phyloP scores from a whole-genome alignment of 2,329 filamentous ascomycete species.

The Podosphaera leucotricha region DNA sequence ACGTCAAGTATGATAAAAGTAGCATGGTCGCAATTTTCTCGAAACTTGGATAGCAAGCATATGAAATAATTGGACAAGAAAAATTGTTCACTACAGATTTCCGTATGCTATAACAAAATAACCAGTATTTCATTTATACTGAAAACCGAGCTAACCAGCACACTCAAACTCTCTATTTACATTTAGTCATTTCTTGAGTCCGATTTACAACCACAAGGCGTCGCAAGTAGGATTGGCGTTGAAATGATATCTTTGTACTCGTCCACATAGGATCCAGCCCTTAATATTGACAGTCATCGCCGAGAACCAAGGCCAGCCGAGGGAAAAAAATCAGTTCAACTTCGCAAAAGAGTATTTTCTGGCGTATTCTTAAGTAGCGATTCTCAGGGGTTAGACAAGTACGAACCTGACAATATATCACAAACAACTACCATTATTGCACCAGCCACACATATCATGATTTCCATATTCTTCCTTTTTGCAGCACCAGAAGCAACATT shows the following conservation, averaged over 20 bases:
- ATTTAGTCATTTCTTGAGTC: not conserved
- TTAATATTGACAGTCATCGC: not conserved
- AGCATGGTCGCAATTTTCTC: conserved; percentile 41
- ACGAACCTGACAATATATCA: not conserved
- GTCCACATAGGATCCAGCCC: not conserved
- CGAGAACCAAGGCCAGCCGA: not conserved
- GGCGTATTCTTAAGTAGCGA: not conserved
- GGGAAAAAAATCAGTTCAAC: too few species aligned
- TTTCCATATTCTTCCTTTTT: conserved; percentile 25
- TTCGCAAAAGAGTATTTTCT: not conserved
- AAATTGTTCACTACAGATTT: not conserved
- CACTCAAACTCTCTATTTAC: not conserved
- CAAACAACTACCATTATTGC: conserved; percentile 14
- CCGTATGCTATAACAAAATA: not conserved
- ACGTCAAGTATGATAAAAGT: conserved; percentile 88
- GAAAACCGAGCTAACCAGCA: not conserved
- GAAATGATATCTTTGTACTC: not conserved
- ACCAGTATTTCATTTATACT: not conserved
- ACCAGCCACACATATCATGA: conserved; percentile 26
- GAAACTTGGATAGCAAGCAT: conserved; percentile 1
- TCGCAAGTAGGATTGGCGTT: not conserved
- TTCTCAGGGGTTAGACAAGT: not conserved
- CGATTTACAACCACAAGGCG: not conserved
- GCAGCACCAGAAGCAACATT: conserved; percentile 29
- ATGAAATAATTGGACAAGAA: not conserved